Percentiles rank a stretch among this genome's conserved stretches.
Conservation (phyloP, 495 filamentous ascomycete species). For the Penicillium flavigenum region DNA sequence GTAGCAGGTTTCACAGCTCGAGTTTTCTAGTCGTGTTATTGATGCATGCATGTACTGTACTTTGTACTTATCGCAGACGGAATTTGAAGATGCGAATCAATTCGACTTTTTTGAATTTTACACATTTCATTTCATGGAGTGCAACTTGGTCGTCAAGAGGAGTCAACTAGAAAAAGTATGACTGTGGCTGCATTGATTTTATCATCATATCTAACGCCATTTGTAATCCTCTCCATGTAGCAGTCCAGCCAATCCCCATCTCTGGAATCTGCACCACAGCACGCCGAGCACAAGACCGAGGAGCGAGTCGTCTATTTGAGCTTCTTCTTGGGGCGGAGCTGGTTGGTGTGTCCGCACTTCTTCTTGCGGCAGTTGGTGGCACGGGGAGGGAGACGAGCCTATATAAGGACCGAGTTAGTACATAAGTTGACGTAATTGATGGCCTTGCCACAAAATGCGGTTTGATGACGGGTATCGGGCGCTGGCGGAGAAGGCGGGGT, state of each 20-base stretch:
- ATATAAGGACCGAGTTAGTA: slow-evolving; percentile 24
- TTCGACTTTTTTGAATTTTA: slow-evolving; percentile 41
- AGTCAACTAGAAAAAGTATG: slow-evolving; percentile 45
- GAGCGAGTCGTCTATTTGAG: slow-evolving; percentile 75
- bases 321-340: slow-evolving; percentile 99
- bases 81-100: slow-evolving; percentile 10
- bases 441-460: neutral
- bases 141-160: slow-evolving; percentile 42
- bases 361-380: slow-evolving; percentile 99
- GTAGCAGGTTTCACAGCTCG: slow-evolving; percentile 21
- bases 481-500: slow-evolving; percentile 7
- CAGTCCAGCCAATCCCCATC: slow-evolving; percentile 41
- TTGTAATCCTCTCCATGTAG: slow-evolving; percentile 44
- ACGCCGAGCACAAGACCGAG: slow-evolving; percentile 48
- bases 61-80: slow-evolving; percentile 12
- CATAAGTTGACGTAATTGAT: slow-evolving; percentile 2
- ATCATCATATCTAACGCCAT: slow-evolving; percentile 51
- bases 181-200: slow-evolving; percentile 45
- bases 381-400: slow-evolving; percentile 95
- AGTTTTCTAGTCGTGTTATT: slow-evolving; percentile 16
- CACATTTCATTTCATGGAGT: slow-evolving; percentile 43
- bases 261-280: slow-evolving; percentile 37
- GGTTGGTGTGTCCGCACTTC: slow-evolving; percentile 99
- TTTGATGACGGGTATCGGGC: neutral
- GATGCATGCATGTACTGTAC: slow-evolving; percentile 26